Percentiles rank a stretch among this genome's conserved stretches.
These are phyloP conservation scores for Penicillium mononematosum DNA, from an alignment of 495 filamentous ascomycete species.

Conservation along the genomic window DNA sequence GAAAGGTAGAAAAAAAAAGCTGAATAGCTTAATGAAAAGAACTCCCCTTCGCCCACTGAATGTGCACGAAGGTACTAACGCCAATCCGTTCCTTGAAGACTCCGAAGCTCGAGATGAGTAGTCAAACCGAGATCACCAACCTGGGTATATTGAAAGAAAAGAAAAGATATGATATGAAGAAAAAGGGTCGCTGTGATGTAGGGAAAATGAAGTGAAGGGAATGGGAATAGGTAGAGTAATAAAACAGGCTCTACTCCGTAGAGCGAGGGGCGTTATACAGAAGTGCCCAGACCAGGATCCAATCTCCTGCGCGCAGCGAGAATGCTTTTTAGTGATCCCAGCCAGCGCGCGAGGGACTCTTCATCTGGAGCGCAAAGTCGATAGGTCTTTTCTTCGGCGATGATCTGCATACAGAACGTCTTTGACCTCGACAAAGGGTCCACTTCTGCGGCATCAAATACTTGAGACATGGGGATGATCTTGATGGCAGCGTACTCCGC, in stretches of 20 bases:
- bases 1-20: background rate
- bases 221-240: background rate
- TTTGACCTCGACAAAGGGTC: constrained; percentile 84
- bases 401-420: constrained; percentile 84
- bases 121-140: constrained; percentile 5
- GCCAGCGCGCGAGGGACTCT: constrained; percentile 76
- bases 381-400: constrained; percentile 90
- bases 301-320: constrained; percentile 59
- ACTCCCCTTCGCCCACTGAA: constrained; percentile 2
- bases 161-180: background rate
- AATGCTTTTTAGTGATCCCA: constrained; percentile 88
- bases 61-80: constrained; percentile 2
- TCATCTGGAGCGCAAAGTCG: constrained; percentile 82
- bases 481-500: constrained; percentile 85
- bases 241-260: background rate
- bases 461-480: constrained; percentile 72
- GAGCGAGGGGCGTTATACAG: background rate
- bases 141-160: constrained; percentile 15
- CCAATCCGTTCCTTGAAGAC: constrained; percentile 5
- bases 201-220: background rate
- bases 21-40: background rate
- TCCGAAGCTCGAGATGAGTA: constrained; percentile 9
- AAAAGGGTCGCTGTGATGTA: background rate
- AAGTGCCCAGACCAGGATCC: constrained; percentile 17
- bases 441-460: constrained; percentile 91